phyloP scores from a whole-genome alignment of 345 rosid species.

The Syzygium grande region DNA sequence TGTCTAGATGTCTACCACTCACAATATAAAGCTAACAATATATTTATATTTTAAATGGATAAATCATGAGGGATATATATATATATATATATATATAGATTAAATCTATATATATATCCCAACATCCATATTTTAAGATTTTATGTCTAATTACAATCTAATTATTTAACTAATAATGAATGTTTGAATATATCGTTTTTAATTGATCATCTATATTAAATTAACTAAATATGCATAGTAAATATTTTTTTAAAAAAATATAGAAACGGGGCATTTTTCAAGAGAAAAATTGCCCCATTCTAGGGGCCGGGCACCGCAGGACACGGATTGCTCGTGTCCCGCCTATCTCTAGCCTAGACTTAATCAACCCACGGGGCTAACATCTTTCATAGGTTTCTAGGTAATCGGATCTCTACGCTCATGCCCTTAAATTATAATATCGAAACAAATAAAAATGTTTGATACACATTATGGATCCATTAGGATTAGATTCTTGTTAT shows the following conservation, averaged over 20 bases:
- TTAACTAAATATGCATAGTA: background rate
- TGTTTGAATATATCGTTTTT: too few species aligned
- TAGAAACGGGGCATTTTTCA: background rate
- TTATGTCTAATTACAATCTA: background rate
- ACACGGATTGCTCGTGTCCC: background rate
- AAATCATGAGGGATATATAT: background rate
- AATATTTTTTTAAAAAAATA: background rate
- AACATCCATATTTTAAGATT: background rate
- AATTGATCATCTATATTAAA: background rate
- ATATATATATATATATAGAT: too few species aligned
- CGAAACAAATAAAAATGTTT: background rate
- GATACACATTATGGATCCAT: background rate
- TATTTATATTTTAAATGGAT: background rate
- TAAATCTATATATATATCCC: too few species aligned
- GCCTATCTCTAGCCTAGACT: background rate
- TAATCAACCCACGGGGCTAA: background rate
- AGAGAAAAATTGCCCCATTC: background rate
- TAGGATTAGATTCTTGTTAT: background rate
- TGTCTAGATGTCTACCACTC: background rate
- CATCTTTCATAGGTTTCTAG: background rate
- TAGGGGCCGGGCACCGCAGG: background rate
- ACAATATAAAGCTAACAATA: background rate
- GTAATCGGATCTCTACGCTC: background rate
- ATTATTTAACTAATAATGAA: background rate
- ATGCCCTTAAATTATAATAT: accelerated